Evolutionary conservation across 371 early-diverging fungal genomes (phyloP).

Genomic region (Mortierella sp.): DNA sequence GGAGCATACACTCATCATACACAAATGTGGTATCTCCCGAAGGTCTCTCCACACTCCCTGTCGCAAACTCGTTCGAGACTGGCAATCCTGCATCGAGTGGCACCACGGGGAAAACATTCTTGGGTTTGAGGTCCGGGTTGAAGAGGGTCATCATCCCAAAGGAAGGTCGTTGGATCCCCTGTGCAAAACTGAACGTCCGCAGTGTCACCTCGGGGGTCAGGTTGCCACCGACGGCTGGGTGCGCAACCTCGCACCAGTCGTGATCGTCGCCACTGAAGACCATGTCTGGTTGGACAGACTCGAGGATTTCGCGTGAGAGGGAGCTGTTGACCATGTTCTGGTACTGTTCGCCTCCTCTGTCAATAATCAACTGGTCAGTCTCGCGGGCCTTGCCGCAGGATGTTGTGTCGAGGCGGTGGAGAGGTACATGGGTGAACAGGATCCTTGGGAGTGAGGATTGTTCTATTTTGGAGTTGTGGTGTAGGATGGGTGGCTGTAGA

Average conservation of each 20-base stretch:
- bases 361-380: conserved; percentile 53
- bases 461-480: conserved; percentile 10
- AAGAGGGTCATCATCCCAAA: conserved; percentile 59
- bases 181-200: conserved; percentile 72
- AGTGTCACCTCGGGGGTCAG: conserved; percentile 61
- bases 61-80: neutral
- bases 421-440: conserved; percentile 87
- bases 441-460: conserved; percentile 60
- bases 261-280: conserved; percentile 96
- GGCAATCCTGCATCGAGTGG: conserved; percentile 7
- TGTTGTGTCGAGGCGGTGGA: conserved; percentile 73
- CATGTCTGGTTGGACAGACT: conserved; percentile 71
- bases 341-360: conserved; percentile 86
- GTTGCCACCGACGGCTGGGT: conserved; percentile 34
- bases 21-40: conserved; percentile 28
- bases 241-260: conserved; percentile 83
- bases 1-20: conserved; percentile 44
- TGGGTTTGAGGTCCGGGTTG: conserved; percentile 31
- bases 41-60: conserved; percentile 12
- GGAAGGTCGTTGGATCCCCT: conserved; percentile 64
- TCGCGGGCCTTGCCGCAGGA: conserved; percentile 83
- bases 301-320: conserved; percentile 70
- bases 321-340: conserved; percentile 80
- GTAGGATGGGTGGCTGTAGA: neutral
- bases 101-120: conserved; percentile 16